Conservation (phyloP, 2,329 filamentous ascomycete species). For the Fusarium haematococcum region DNA sequence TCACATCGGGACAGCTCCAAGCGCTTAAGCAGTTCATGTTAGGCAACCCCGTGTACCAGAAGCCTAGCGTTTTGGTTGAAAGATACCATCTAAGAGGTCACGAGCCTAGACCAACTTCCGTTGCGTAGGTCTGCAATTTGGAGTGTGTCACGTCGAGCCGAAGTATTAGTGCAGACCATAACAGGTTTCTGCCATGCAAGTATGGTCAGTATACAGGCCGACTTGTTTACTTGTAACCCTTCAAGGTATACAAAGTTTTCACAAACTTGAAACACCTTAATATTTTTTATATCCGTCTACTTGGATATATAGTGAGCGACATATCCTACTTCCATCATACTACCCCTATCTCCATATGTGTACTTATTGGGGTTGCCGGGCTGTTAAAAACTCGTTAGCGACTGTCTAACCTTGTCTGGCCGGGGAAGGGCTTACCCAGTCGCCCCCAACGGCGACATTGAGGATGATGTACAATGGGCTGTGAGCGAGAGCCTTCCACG, state of each 20-base stretch:
- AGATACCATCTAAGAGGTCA: no score
- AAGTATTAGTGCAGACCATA: no score
- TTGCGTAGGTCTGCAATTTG: no score
- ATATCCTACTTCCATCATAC: constrained; percentile 65
- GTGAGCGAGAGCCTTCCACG: constrained; percentile 64
- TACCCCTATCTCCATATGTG: constrained; percentile 60
- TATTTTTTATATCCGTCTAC: constrained; percentile 1
- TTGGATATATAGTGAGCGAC: constrained; percentile 57
- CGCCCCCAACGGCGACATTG: constrained; percentile 67
- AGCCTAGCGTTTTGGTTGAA: no score
- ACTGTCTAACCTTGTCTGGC: not conserved
- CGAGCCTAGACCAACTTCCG: no score
- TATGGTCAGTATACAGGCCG: not conserved
- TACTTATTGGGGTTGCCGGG: constrained; percentile 60
- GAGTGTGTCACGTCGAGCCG: no score
- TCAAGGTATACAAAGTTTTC: not conserved
- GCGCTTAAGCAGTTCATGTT: no score
- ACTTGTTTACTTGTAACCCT: not conserved
- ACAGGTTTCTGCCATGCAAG: not conserved
- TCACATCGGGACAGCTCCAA: no score
- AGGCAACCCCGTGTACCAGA: no score
- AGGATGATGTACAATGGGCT: constrained; percentile 64
- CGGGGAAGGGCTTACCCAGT: constrained; percentile 56
- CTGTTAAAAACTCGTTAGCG: constrained; percentile 43
- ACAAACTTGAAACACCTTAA: not conserved